Conservation (phyloP, 176 grass and related monocot species). For the Zizania latifolia region DNA sequence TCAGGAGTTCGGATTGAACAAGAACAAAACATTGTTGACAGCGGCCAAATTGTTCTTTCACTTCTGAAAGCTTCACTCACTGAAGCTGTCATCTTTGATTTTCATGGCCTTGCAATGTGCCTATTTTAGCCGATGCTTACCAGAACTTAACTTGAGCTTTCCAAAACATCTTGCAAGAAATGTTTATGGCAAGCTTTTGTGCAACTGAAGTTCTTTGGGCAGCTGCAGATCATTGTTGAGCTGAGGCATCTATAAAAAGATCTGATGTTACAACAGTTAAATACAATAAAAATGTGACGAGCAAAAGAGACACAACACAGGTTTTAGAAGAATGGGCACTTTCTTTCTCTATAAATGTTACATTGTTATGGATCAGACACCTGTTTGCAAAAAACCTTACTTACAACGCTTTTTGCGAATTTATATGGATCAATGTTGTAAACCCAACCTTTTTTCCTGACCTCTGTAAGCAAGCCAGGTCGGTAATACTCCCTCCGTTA, state of each 20-base stretch:
- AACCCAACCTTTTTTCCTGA: slow-evolving; percentile 8
- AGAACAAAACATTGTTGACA: background rate
- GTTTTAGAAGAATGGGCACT: background rate
- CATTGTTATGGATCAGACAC: background rate
- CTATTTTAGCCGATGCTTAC: background rate
- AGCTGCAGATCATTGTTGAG: background rate
- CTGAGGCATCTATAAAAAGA: background rate
- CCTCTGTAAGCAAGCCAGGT: background rate
- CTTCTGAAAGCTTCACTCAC: background rate
- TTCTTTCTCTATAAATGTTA: background rate
- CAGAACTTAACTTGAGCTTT: background rate
- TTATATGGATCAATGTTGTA: slow-evolving; percentile 22
- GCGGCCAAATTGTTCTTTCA: background rate
- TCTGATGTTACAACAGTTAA: background rate
- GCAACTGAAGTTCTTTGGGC: background rate
- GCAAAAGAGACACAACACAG: background rate
- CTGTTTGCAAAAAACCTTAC: background rate
- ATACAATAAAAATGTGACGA: background rate
- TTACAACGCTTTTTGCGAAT: slow-evolving; percentile 22
- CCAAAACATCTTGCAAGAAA: background rate
- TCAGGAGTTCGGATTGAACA: background rate
- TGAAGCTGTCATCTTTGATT: background rate
- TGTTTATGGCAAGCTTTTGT: background rate
- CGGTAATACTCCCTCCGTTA: no score
- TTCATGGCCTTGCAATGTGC: background rate